Percentiles rank a stretch among this genome's conserved stretches.
phyloP scores from a whole-genome alignment of 1,284 basidiomycete species.

The Malassezia sp. region DNA sequence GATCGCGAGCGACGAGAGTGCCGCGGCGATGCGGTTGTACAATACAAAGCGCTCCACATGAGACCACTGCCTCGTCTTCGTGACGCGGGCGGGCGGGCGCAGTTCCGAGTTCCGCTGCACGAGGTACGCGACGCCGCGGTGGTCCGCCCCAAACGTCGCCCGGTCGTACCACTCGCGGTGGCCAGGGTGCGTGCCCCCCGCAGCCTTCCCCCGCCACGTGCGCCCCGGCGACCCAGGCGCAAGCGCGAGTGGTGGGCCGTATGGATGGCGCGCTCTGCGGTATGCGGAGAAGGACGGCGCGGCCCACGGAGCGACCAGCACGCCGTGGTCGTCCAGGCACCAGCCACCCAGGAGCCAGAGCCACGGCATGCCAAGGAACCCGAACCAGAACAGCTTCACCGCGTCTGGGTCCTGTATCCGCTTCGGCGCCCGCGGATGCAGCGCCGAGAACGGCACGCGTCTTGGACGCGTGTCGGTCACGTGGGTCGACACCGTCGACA shows the following conservation, averaged over 20 bases:
- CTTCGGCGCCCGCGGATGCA: constrained; percentile 9
- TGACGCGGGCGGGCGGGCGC: not conserved
- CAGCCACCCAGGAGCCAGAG: constrained; percentile 20
- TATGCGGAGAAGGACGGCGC: constrained; percentile 12
- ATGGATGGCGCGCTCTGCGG: constrained; percentile 12
- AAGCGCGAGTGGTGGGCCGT: constrained; percentile 12
- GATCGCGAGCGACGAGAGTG: constrained; percentile 10
- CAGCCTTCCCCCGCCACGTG: no score
- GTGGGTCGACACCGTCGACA: not conserved
- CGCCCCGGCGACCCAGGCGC: not conserved
- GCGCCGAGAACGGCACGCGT: constrained; percentile 6
- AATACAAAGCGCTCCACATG: constrained; percentile 13
- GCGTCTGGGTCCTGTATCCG: constrained; percentile 7
- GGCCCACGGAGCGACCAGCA: constrained; percentile 13
- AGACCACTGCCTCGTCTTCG: constrained; percentile 7
- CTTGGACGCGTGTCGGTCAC: not conserved
- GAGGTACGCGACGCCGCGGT: constrained; percentile 4
- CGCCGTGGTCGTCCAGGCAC: constrained; percentile 11
- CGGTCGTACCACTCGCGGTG: not conserved
- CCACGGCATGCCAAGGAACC: constrained; percentile 21
- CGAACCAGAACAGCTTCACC: constrained; percentile 12
- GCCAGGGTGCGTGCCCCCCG: not conserved
- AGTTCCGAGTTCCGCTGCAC: no score
- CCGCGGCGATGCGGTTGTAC: constrained; percentile 13
- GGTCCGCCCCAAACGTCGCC: constrained; percentile 3